A percentile compares a stretch with the other conserved stretches of the same genome.
These are phyloP conservation scores for Penicillium sp. DNA, from an alignment of 2,329 filamentous ascomycete genomes.

Conservation along the genomic window DNA sequence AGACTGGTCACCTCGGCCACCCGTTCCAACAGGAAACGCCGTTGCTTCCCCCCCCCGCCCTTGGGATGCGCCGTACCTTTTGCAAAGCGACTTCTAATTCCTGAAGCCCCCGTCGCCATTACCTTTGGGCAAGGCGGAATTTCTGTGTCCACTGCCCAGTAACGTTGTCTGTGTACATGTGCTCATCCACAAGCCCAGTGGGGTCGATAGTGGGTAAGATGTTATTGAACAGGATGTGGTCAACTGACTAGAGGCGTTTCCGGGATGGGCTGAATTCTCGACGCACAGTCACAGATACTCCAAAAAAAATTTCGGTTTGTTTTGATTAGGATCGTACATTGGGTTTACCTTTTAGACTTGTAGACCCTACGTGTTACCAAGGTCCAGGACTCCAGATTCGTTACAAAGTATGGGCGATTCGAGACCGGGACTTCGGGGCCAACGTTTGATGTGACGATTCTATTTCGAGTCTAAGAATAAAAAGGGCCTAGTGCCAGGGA, in stretches of 20 bases:
- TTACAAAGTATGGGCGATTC: not conserved
- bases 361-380: not conserved
- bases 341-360: not conserved
- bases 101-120: not conserved
- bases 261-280: not conserved
- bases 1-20: conserved; percentile 19
- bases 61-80: not conserved
- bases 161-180: not conserved
- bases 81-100: not conserved
- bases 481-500: conserved; percentile 8
- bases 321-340: not conserved
- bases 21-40: not conserved
- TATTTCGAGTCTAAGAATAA: not conserved
- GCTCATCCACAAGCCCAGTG: conserved; percentile 7
- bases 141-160: not conserved
- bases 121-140: not conserved
- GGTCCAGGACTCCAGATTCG: not conserved
- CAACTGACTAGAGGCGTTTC: conserved; percentile 2
- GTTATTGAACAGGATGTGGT: conserved; percentile 2
- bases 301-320: too few species aligned
- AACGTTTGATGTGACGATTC: not conserved
- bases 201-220: conserved; percentile 1
- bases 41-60: not conserved
- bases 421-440: not conserved
- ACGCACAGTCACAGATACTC: not conserved